These are phyloP conservation scores for Ceratobasidium sp. DNA, from an alignment of 1,284 basidiomycete genomes.

Conservation along the genomic window DNA sequence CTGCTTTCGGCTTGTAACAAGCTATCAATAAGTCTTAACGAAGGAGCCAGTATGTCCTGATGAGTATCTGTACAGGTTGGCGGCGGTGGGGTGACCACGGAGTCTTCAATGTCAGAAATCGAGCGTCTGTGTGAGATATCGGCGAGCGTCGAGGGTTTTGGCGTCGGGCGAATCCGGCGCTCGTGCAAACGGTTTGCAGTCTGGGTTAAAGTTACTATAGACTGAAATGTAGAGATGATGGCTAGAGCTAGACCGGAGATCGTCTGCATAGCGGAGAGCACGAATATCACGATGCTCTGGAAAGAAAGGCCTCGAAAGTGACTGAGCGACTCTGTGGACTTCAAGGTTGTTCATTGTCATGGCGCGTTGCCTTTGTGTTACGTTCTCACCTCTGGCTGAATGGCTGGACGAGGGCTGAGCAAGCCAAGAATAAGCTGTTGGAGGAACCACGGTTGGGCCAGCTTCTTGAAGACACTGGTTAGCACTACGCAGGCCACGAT, in stretches of 20 bases:
- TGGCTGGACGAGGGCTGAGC: slow-evolving; percentile 59
- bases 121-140: slow-evolving; percentile 45
- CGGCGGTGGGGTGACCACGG: slow-evolving; percentile 41
- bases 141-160: slow-evolving; percentile 47
- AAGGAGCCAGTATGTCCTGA: slow-evolving; percentile 45
- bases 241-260: slow-evolving; percentile 74
- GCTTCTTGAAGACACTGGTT: slow-evolving; percentile 69
- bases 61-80: slow-evolving; percentile 35
- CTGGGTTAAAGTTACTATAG: slow-evolving; percentile 69
- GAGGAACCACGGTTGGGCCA: slow-evolving; percentile 86
- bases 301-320: slow-evolving; percentile 59
- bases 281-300: slow-evolving; percentile 69
- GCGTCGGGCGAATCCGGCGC: slow-evolving; percentile 48
- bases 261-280: slow-evolving; percentile 76
- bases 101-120: slow-evolving; percentile 14
- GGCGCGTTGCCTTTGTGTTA: slow-evolving; percentile 54
- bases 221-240: slow-evolving; percentile 74
- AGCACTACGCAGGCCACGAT: slow-evolving; percentile 77
- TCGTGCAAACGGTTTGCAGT: slow-evolving; percentile 64
- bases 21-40: slow-evolving; percentile 61
- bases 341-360: slow-evolving; percentile 41
- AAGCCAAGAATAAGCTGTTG: slow-evolving; percentile 71
- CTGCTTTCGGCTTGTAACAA: slow-evolving; percentile 60
- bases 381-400: slow-evolving; percentile 49
- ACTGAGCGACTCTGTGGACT: slow-evolving; percentile 12